Evolutionary conservation across 352 stramenopile genomes (phyloP).

Genomic region (Phytophthora aleatoria): DNA sequence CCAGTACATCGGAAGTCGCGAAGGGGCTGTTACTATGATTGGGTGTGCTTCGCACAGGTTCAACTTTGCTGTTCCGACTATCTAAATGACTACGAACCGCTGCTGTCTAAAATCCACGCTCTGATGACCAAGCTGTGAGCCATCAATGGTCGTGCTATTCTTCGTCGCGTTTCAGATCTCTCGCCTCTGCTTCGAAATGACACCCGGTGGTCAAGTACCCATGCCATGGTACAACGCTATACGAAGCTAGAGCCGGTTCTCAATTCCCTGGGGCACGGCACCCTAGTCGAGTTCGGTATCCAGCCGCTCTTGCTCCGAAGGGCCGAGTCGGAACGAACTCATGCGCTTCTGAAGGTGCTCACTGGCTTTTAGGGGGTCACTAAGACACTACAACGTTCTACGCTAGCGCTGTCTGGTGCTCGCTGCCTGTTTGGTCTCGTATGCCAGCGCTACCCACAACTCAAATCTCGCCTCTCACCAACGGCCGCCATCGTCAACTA

Average conservation of each 20-base stretch:
- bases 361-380: neutral
- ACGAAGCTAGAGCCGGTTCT: neutral
- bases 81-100: conserved; percentile 9
- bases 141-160: too few relatives aligned
- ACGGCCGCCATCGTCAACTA: conserved; percentile 17
- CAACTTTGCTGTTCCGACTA: conserved; percentile 16
- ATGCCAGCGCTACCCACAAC: neutral
- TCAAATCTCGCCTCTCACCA: conserved; percentile 8
- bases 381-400: neutral
- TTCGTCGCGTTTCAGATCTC: neutral
- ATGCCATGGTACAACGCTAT: neutral
- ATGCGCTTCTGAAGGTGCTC: neutral
- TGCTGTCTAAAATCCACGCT: neutral
- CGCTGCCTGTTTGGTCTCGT: neutral
- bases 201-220: neutral
- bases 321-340: neutral
- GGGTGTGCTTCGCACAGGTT: neutral
- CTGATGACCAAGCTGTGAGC: neutral
- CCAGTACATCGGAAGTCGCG: conserved; percentile 23
- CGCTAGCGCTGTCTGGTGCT: neutral
- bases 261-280: neutral
- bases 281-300: neutral
- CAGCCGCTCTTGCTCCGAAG: neutral
- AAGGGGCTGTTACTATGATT: neutral
- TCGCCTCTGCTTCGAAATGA: neutral